These are phyloP conservation scores for Cystobasidium pallidum DNA, from an alignment of 1,284 basidiomycete genomes.

Conservation along the genomic window DNA sequence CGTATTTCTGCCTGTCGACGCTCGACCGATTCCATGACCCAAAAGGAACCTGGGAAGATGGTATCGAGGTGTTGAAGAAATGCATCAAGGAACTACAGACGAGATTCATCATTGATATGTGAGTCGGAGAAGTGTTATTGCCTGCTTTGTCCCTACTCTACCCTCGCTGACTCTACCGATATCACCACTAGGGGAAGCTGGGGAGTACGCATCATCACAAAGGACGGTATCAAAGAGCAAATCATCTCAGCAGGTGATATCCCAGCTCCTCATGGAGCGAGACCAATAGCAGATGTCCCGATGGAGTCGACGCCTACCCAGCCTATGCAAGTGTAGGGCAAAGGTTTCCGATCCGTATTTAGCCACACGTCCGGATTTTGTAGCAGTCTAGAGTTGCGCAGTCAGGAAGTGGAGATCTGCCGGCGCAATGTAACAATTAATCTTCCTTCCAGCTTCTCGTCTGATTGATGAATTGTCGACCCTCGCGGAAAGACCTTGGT, in stretches of 20 bases:
- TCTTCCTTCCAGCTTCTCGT: too few relatives aligned
- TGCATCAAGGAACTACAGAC: conserved; percentile 87
- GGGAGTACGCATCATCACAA: conserved; percentile 43
- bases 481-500: too few relatives aligned
- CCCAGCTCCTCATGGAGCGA: conserved; percentile 32
- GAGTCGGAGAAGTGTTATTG: not conserved
- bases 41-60: conserved; percentile 78
- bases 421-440: conserved; percentile 1
- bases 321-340: not conserved
- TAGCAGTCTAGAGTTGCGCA: conserved; percentile 22
- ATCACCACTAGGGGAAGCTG: conserved; percentile 32
- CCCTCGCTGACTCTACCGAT: not conserved
- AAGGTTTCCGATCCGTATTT: not conserved
- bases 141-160: too few relatives aligned
- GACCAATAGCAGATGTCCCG: conserved; percentile 32
- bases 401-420: not conserved
- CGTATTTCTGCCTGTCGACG: conserved; percentile 88
- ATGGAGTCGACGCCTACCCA: conserved; percentile 27
- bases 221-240: conserved; percentile 34
- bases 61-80: conserved; percentile 76
- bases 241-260: conserved; percentile 36
- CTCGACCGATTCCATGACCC: conserved; percentile 88
- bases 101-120: conserved; percentile 77
- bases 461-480: too few relatives aligned
- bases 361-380: conserved; percentile 4